These are phyloP conservation scores for Chytriomyces confervae DNA, from an alignment of 192 early-diverging fungal genomes.

Conservation along the genomic window DNA sequence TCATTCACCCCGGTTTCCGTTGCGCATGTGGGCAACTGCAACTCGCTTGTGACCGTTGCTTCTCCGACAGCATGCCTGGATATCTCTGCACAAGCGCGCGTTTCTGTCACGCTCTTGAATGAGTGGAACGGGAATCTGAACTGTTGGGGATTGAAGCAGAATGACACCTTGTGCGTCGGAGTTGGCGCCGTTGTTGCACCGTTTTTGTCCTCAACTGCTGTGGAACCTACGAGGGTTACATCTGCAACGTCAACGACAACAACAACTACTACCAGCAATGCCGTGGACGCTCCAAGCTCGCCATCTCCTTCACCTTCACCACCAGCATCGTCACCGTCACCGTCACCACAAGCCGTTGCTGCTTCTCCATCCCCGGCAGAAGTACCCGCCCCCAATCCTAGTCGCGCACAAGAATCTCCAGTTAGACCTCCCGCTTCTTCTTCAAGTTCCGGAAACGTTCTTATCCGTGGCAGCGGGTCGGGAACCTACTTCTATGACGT, in stretches of 20 bases:
- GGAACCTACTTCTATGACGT: conserved; percentile 11
- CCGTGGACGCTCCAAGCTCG: neutral
- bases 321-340: neutral
- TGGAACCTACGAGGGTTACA: neutral
- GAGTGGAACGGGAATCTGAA: conserved; percentile 22
- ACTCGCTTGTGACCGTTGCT: neutral
- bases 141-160: conserved; percentile 27
- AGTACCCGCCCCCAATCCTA: neutral
- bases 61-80: conserved; percentile 21
- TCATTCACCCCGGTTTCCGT: neutral
- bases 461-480: neutral
- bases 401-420: neutral
- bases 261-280: neutral
- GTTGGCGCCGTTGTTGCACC: conserved; percentile 3
- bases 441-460: neutral
- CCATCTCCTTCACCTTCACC: neutral
- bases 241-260: neutral
- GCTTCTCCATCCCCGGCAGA: neutral
- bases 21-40: conserved; percentile 3
- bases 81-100: neutral
- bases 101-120: conserved; percentile 18
- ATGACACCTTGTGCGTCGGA: conserved; percentile 26
- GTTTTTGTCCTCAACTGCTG: neutral
- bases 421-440: neutral
- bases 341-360: neutral